Percentiles rank a stretch among this genome's conserved stretches.
Conservation (phyloP, 805 yeast species). For the Ogataea philodendri region DNA sequence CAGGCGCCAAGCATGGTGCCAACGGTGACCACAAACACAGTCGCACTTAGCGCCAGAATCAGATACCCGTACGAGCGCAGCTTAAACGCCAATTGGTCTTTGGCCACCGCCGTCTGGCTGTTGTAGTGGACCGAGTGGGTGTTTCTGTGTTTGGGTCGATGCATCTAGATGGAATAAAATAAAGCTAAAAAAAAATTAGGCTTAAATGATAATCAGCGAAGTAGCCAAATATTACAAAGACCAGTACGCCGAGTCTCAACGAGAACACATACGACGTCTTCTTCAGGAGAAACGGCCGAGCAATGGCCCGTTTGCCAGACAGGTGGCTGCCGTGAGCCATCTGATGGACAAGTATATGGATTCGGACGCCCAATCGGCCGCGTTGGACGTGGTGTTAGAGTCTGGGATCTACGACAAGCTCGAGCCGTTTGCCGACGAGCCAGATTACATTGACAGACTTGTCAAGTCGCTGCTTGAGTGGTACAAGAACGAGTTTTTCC, state of each 20-base stretch:
- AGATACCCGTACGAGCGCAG: conserved; percentile 28
- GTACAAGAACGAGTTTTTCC: conserved; percentile 78
- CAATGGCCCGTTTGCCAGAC: conserved; percentile 13
- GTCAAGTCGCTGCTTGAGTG: conserved; percentile 59
- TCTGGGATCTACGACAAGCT: conserved; percentile 56
- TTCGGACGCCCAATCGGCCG: conserved; percentile 47
- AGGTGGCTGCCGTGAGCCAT: conserved; percentile 13
- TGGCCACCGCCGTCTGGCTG: conserved; percentile 6
- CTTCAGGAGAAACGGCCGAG: conserved; percentile 3
- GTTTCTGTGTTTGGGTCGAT: conserved; percentile 21
- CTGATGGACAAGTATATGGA: conserved; percentile 41
- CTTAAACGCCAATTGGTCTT: conserved; percentile 2
- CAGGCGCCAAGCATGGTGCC: conserved; percentile 33
- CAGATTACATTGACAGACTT: conserved; percentile 52
- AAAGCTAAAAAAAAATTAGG: conserved; percentile 2
- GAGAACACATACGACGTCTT: conserved; percentile 6
- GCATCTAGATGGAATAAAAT: no score
- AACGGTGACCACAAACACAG: conserved; percentile 27
- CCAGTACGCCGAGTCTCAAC: conserved; percentile 11
- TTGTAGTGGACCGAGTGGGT: conserved; percentile 28
- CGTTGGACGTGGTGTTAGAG: conserved; percentile 63
- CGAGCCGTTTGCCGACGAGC: conserved; percentile 15
- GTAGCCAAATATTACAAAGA: conserved; percentile 9
- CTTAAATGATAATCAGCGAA: conserved; percentile 6
- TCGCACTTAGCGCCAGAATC: conserved; percentile 28